Evolutionary conservation across 371 early-diverging fungal genomes (phyloP).

Genomic region (Mortierella sp.): DNA sequence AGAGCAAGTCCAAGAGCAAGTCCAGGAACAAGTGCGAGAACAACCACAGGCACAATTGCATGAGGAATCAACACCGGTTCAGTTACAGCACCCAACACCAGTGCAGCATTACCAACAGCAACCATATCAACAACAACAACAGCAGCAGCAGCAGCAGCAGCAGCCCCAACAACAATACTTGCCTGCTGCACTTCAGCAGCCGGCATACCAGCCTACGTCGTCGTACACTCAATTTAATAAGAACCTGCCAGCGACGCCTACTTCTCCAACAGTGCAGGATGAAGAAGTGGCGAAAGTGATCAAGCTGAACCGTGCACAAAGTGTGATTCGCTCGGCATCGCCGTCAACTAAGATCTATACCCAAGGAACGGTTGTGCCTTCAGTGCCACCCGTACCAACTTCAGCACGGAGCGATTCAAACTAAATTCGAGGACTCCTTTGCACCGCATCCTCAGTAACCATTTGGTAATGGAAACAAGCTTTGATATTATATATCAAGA

Average conservation of each 20-base stretch:
- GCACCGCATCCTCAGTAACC: neutral
- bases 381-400: conserved; percentile 26
- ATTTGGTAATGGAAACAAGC: neutral
- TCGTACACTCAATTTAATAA: conserved; percentile 18
- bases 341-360: conserved; percentile 48
- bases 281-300: conserved; percentile 47
- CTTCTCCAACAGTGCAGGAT: conserved; percentile 10
- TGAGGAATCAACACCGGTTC: neutral
- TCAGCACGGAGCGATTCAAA: neutral
- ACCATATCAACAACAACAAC: neutral
- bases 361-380: conserved; percentile 38
- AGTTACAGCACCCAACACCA: conserved; percentile 8
- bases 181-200: conserved; percentile 30
- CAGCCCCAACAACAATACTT: conserved; percentile 4
- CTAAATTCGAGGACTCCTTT: neutral
- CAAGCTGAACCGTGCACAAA: conserved; percentile 46
- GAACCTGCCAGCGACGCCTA: neutral
- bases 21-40: neutral
- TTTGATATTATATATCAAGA: no score
- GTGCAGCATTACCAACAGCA: conserved; percentile 10
- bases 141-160: neutral
- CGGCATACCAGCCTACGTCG: conserved; percentile 41
- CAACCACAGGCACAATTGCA: neutral
- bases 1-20: conserved; percentile 10
- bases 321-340: conserved; percentile 44